These are phyloP conservation scores for Psilocybe cyanescens DNA, from an alignment of 768 basidiomycete genomes.

Conservation along the genomic window DNA sequence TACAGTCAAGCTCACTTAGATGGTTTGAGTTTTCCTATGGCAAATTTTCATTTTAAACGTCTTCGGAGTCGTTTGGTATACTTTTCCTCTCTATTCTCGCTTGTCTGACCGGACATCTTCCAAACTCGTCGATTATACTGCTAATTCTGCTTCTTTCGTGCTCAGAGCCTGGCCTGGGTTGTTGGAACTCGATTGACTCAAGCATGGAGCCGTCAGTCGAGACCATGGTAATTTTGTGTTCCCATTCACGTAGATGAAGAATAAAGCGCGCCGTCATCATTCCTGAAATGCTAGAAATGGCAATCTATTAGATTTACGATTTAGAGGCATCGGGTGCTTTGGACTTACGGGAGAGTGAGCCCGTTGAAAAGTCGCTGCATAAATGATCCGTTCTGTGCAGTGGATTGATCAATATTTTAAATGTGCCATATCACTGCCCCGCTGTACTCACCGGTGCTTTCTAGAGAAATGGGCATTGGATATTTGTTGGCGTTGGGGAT, in stretches of 20 bases:
- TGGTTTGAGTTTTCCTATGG: no score
- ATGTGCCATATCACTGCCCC: no score
- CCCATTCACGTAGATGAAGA: constrained; percentile 7
- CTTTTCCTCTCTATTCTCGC: not conserved
- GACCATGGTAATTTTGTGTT: not conserved
- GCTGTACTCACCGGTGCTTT: not conserved
- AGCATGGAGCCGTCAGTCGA: not conserved
- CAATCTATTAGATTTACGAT: not conserved
- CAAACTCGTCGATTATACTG: not conserved
- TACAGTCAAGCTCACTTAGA: no score
- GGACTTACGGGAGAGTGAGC: constrained; percentile 1
- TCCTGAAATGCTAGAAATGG: not conserved
- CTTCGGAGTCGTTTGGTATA: no score
- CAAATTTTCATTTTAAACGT: no score
- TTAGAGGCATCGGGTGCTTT: no score
- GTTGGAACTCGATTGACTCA: not conserved
- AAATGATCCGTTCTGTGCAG: not conserved
- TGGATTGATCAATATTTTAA: no score
- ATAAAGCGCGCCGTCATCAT: constrained; percentile 3
- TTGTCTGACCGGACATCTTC: not conserved
- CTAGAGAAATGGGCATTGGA: no score
- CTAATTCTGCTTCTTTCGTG: no score
- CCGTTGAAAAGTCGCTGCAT: not conserved
- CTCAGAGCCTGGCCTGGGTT: no score
- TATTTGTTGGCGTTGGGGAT: no score